These are phyloP conservation scores for Rhizopogon sp. DNA, from an alignment of 768 basidiomycete genomes.

Conservation along the genomic window DNA sequence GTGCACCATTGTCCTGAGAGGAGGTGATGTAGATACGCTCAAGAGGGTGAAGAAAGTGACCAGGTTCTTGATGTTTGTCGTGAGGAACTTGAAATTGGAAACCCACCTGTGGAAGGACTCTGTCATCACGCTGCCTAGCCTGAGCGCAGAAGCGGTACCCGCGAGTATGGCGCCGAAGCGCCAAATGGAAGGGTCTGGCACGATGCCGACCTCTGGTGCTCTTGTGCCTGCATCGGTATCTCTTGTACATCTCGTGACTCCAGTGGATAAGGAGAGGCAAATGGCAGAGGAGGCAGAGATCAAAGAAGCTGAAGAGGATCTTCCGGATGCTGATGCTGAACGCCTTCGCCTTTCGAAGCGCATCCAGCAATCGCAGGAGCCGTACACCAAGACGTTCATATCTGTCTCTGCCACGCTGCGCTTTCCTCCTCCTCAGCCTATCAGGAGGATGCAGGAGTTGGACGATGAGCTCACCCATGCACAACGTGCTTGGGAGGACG, in stretches of 20 bases:
- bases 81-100: conserved; percentile 91
- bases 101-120: conserved; percentile 92
- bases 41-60: conserved; percentile 89
- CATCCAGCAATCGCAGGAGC: conserved; percentile 77
- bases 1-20: conserved; percentile 89
- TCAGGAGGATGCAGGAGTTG: conserved; percentile 82
- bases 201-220: conserved; percentile 7
- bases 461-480: conserved; percentile 70
- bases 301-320: conserved; percentile 38
- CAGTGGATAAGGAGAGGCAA: conserved; percentile 13
- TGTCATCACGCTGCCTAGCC: conserved; percentile 66
- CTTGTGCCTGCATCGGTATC: conserved; percentile 20
- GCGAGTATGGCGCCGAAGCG: conserved; percentile 10
- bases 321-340: conserved; percentile 70
- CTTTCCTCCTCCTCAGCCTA: conserved; percentile 88
- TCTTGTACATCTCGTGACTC: conserved; percentile 14
- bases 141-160: conserved; percentile 65
- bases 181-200: conserved; percentile 20
- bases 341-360: conserved; percentile 65
- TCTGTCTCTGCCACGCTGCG: conserved; percentile 91
- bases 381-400: conserved; percentile 82
- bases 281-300: conserved; percentile 5
- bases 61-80: conserved; percentile 87
- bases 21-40: conserved; percentile 77
- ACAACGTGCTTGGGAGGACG: conserved; percentile 83